Percentiles rank a stretch among this genome's conserved stretches.
Conservation (phyloP, 148 eudicot genomes). For the Heliosperma pusillum region DNA sequence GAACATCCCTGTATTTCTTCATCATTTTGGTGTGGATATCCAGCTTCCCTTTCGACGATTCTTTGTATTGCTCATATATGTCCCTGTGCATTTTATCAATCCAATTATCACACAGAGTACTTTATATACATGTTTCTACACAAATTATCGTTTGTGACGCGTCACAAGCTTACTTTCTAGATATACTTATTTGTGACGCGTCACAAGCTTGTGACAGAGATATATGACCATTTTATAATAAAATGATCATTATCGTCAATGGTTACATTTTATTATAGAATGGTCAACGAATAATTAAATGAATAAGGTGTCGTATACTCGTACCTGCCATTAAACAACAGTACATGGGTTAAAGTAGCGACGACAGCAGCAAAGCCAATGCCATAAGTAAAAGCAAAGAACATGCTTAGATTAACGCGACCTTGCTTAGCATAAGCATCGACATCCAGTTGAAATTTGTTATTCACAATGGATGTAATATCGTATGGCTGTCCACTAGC, state of each 20-base stretch:
- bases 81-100: constrained; percentile 43
- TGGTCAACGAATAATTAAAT: no score
- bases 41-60: constrained; percentile 56
- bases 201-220: no score
- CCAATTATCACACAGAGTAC: no score
- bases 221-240: no score
- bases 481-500: constrained; percentile 47
- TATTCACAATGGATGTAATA: constrained; percentile 57
- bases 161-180: no score
- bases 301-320: neutral
- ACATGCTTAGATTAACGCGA: constrained; percentile 58
- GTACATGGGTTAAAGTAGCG: constrained; percentile 68
- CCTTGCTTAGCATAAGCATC: constrained; percentile 53
- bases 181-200: no score
- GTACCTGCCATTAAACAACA: constrained; percentile 73
- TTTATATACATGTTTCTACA: no score
- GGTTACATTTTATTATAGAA: no score
- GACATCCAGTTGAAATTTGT: constrained; percentile 64
- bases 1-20: constrained; percentile 77
- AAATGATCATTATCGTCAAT: no score
- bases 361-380: constrained; percentile 88
- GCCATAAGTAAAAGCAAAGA: constrained; percentile 78
- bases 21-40: constrained; percentile 78
- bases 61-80: constrained; percentile 50
- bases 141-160: no score